phyloP scores from a whole-genome alignment of 345 rosid species.

The Gossypium stocksii region DNA sequence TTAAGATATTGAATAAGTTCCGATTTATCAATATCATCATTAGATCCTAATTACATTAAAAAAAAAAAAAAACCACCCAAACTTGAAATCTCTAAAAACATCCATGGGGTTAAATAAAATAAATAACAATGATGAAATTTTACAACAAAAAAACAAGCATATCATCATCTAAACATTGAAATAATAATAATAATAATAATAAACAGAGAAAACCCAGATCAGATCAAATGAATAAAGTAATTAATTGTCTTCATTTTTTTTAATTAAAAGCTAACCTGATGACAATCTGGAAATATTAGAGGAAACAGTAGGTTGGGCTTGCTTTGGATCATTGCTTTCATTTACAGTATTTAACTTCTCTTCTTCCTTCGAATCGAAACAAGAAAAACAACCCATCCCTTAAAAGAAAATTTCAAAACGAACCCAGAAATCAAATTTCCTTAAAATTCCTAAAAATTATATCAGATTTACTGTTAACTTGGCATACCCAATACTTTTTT shows the following conservation, averaged over 20 bases:
- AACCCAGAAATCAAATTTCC: constrained; percentile 11
- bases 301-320: constrained; percentile 41
- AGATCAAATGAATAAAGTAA: constrained; percentile 30
- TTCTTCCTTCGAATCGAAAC: constrained; percentile 88
- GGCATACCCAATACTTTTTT: neutral
- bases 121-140: no score
- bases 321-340: constrained; percentile 51
- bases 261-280: constrained; percentile 48
- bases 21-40: constrained; percentile 24
- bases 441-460: neutral
- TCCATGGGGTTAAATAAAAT: neutral
- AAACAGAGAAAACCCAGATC: constrained; percentile 34
- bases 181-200: neutral
- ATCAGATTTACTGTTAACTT: neutral
- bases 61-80: neutral
- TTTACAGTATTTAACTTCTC: constrained; percentile 65
- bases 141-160: neutral
- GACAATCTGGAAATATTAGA: constrained; percentile 61
- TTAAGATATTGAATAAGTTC: neutral
- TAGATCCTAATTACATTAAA: constrained; percentile 15
- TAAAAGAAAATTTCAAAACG: constrained; percentile 12
- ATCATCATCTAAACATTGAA: neutral
- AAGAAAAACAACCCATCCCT: constrained; percentile 90
- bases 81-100: no score
- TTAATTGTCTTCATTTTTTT: no score